Evolutionary conservation across 192 early-diverging fungal genomes (phyloP).

Genomic region (Jimgerdemannia lactiflua): DNA sequence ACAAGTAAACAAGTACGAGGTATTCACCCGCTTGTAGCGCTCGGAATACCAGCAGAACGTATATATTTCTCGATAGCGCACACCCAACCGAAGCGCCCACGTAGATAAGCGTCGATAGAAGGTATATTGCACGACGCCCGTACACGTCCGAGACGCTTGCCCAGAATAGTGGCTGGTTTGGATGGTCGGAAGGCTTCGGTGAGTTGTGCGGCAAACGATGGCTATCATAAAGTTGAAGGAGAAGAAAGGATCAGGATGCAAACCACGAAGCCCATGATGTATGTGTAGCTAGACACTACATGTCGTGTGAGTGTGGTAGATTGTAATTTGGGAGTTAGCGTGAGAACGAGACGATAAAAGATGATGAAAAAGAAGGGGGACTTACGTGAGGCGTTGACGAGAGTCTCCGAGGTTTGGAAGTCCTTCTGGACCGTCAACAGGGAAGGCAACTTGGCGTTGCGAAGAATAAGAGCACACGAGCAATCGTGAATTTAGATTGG

Average conservation of each 20-base stretch:
- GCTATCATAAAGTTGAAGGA: background rate
- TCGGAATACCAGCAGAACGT: conserved; percentile 16
- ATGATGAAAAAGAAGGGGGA: background rate
- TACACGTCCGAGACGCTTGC: conserved; percentile 29
- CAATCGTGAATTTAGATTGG: background rate
- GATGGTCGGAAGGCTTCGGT: background rate
- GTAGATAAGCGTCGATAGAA: conserved; percentile 23
- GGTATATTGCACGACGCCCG: conserved; percentile 26
- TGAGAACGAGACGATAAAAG: background rate
- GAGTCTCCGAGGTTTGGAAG: conserved; percentile 18
- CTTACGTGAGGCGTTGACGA: conserved; percentile 27
- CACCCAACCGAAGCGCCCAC: conserved; percentile 23
- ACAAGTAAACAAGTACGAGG: background rate
- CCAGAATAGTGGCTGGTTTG: conserved; percentile 31
- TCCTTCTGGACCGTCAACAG: conserved; percentile 21
- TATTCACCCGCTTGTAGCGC: conserved; percentile 20
- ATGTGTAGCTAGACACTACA: background rate
- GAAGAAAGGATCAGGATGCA: background rate
- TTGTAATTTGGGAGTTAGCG: background rate
- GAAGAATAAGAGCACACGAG: background rate
- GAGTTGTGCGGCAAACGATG: background rate
- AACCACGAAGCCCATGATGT: conserved; percentile 1
- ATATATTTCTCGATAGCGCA: conserved; percentile 21
- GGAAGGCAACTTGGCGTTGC: conserved; percentile 15
- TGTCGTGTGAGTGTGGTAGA: background rate